Percentiles rank a stretch among this genome's conserved stretches.
These are phyloP conservation scores for Hypoxylon sp. DNA, from an alignment of 2,329 filamentous ascomycete genomes.

Conservation along the genomic window DNA sequence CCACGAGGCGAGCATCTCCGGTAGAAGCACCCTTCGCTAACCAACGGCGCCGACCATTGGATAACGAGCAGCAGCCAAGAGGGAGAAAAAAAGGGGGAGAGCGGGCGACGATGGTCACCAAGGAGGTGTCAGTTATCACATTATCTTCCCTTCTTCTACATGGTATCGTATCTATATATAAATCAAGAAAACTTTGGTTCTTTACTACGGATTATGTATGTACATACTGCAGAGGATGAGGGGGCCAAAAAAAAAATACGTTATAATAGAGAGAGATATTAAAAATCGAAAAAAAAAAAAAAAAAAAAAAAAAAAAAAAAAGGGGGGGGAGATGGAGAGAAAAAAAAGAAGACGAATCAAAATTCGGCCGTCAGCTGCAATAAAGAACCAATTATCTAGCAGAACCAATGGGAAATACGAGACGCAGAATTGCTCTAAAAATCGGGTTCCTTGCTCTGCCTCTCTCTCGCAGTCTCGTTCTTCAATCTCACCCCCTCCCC, in stretches of 20 bases:
- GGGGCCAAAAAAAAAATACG: not conserved
- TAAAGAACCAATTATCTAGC: conserved; percentile 33
- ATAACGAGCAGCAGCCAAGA: not conserved
- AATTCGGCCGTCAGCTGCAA: conserved; percentile 31
- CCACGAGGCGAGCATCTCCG: conserved; percentile 1
- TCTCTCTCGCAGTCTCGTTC: not conserved
- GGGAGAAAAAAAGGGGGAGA: not conserved
- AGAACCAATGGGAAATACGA: conserved; percentile 22
- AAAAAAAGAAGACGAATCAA: conserved; percentile 29
- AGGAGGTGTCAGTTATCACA: not conserved
- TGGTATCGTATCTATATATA: too few relatives aligned
- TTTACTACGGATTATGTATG: too few relatives aligned
- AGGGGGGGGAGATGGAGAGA: conserved; percentile 7
- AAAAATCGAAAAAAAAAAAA: not conserved
- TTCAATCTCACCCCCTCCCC: too few relatives aligned
- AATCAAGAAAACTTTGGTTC: too few relatives aligned
- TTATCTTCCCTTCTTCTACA: too few relatives aligned
- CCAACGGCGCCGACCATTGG: not conserved
- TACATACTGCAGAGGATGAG: too few relatives aligned
- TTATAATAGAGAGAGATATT: not conserved
- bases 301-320: conserved; percentile 9
- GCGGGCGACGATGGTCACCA: not conserved
- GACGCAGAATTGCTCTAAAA: conserved; percentile 8
- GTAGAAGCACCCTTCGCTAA: not conserved
- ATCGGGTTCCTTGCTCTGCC: conserved; percentile 2